phyloP scores from a whole-genome alignment of 768 basidiomycete genomes.

The Panaeolus cyanescens region DNA sequence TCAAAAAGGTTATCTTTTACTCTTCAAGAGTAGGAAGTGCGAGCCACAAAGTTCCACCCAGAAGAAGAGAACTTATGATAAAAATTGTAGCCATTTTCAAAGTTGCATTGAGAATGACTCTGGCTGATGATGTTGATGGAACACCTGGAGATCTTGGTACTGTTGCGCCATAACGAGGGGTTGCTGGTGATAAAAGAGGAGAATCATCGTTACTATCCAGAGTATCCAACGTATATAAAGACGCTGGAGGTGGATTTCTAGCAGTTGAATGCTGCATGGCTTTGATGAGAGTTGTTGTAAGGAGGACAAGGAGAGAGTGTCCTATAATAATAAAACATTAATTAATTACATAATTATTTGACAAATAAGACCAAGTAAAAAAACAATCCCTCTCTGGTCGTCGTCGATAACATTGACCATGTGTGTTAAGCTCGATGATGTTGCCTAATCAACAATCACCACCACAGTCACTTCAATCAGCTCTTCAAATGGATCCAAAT shows the following conservation, averaged over 20 bases:
- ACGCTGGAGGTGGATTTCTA: constrained; percentile 25
- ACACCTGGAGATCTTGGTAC: constrained; percentile 38
- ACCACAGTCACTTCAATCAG: constrained; percentile 52
- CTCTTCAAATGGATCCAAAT: constrained; percentile 69
- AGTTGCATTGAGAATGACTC: constrained; percentile 76
- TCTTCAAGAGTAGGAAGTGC: constrained; percentile 78
- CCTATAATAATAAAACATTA: constrained; percentile 6
- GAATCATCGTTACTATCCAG: constrained; percentile 43
- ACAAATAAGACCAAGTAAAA: constrained; percentile 30
- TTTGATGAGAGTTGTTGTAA: constrained; percentile 12
- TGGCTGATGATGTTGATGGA: constrained; percentile 42
- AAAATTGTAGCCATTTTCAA: constrained; percentile 86
- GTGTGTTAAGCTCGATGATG: constrained; percentile 27
- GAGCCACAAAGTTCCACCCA: constrained; percentile 79
- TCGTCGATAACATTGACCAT: constrained; percentile 29
- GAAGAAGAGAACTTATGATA: constrained; percentile 61
- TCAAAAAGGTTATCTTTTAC: constrained; percentile 46
- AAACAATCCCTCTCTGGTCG: constrained; percentile 21
- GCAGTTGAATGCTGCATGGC: constrained; percentile 22
- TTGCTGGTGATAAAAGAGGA: constrained; percentile 46
- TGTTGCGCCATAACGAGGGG: constrained; percentile 56
- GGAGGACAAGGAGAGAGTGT: constrained; percentile 2
- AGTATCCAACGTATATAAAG: constrained; percentile 66
- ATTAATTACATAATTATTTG: constrained; percentile 25
- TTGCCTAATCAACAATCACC: constrained; percentile 32